Conservation (phyloP, 805 yeast genomes). For the Zygosaccharomyces rouxii region DNA sequence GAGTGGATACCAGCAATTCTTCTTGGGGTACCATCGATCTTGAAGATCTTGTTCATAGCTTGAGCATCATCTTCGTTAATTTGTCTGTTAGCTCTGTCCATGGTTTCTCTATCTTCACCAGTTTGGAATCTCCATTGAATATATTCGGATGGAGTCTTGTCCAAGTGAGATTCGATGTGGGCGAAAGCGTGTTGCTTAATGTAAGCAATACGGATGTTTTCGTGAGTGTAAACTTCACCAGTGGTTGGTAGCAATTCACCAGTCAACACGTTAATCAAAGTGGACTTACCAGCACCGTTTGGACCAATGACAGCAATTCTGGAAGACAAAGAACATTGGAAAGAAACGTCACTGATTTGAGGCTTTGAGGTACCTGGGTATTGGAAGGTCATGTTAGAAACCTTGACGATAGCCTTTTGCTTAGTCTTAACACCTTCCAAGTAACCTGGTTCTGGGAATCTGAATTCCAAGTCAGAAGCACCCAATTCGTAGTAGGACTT, state of each 20-base stretch:
- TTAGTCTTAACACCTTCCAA: slow-evolving; percentile 99
- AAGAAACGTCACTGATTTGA: slow-evolving; percentile 82
- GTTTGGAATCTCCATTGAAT: slow-evolving; percentile 99
- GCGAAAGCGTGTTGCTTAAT: slow-evolving; percentile 99
- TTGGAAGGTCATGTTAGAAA: slow-evolving; percentile 96
- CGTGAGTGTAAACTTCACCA: slow-evolving; percentile 99
- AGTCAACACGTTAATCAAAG: slow-evolving; percentile 96
- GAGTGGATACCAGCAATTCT: slow-evolving; percentile 91
- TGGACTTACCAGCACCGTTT: slow-evolving; percentile 99
- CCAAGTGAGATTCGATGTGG: slow-evolving; percentile 97
- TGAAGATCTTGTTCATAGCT: slow-evolving; percentile 99
- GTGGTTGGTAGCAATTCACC: slow-evolving; percentile 98
- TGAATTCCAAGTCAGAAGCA: slow-evolving; percentile 95
- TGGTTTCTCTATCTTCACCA: slow-evolving; percentile 99
- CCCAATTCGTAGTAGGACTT: slow-evolving; percentile 98
- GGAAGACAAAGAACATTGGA: slow-evolving; percentile 98
- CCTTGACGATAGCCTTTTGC: slow-evolving; percentile 99
- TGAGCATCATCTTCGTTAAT: slow-evolving; percentile 95
- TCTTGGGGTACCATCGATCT: slow-evolving; percentile 98
- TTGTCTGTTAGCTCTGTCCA: slow-evolving; percentile 99
- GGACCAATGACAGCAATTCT: slow-evolving; percentile 99
- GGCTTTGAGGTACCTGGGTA: slow-evolving; percentile 98
- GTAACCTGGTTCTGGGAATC: slow-evolving; percentile 99
- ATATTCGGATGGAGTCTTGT: slow-evolving; percentile 99
- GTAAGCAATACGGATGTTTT: slow-evolving; percentile 99